Conservation (phyloP, 495 filamentous ascomycete genomes). For the Penicillium diatomitis region DNA sequence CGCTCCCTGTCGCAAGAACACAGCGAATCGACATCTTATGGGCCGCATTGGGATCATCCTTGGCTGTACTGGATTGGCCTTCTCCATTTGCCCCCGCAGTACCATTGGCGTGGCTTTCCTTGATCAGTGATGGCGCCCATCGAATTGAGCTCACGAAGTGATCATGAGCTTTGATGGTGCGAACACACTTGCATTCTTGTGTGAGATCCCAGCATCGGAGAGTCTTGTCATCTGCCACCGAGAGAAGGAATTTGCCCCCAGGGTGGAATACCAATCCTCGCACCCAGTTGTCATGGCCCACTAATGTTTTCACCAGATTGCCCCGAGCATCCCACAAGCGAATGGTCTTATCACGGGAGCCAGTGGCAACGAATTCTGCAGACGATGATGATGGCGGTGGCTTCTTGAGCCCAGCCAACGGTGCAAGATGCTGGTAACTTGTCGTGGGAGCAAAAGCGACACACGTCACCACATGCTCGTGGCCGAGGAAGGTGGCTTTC, state of each 20-base stretch:
- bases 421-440: constrained; percentile 65
- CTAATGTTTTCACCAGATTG: constrained; percentile 74
- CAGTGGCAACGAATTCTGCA: constrained; percentile 87
- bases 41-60: constrained; percentile 21
- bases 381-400: constrained; percentile 60
- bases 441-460: constrained; percentile 78
- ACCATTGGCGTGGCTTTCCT: constrained; percentile 38
- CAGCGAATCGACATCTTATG: constrained; percentile 43
- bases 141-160: constrained; percentile 83
- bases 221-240: constrained; percentile 82
- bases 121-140: constrained; percentile 78
- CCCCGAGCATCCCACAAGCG: constrained; percentile 84
- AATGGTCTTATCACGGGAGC: constrained; percentile 84
- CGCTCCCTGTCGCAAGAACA: constrained; percentile 55
- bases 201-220: constrained; percentile 90
- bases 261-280: constrained; percentile 83
- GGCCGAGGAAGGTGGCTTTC: constrained; percentile 75
- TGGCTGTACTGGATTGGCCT: constrained; percentile 5
- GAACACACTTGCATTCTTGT: constrained; percentile 86
- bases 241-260: constrained; percentile 85
- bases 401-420: constrained; percentile 74
- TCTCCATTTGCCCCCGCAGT: constrained; percentile 14
- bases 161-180: constrained; percentile 68
- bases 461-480: constrained; percentile 87
- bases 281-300: constrained; percentile 96